Evolutionary conservation across 257 asterid species (phyloP), one percentile per base, ranked within the genome.

Genomic region (Marsdenia floribunda): DNA sequence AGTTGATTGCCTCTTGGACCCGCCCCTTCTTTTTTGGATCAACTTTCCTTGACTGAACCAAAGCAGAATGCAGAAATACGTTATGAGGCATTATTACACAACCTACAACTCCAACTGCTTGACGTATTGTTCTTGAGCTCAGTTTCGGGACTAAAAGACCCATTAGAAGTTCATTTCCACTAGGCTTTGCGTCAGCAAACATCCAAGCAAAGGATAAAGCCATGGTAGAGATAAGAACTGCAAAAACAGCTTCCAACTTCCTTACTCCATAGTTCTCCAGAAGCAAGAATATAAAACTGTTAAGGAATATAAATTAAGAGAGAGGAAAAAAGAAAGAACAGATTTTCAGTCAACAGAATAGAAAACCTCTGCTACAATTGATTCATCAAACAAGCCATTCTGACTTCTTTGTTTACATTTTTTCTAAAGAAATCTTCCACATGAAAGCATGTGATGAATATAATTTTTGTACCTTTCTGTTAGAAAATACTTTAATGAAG

Each of bases 41-140:
- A 4, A 92, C 85, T 82, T 89, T 79, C 75, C 99, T 87, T 9
- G 99, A 95, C 74, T 92, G 99, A 53, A 95, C 99, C 76, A 95
- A 81, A 73, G 99, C 99, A 44, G 99, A 95, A 86, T 95, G 98
- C 71, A 95, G 69, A 74, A 95, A 95, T 19, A 95, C 98, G 73
- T 95, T 95, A 85, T 95, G 99, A 76, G 99, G 99, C 99, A 95
- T 95, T 81, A 95, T 95, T 37, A 95, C 96, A 73, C 99, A 92
- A 42, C 99, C 99, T 71, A 95, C 99, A 1, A 95, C 98, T 78
- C 98, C 99, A 74, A 95, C 99, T 42, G 99, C 99, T 79, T 95
- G 99, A 61, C 92, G 88, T 73, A 95, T 87, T 63, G 97, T 95
- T 85, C 94, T 87, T 72, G 99, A 95, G 83, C 97, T 87, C 73